phyloP scores from a whole-genome alignment of 768 basidiomycete species.

The Myochromella boudieri region DNA sequence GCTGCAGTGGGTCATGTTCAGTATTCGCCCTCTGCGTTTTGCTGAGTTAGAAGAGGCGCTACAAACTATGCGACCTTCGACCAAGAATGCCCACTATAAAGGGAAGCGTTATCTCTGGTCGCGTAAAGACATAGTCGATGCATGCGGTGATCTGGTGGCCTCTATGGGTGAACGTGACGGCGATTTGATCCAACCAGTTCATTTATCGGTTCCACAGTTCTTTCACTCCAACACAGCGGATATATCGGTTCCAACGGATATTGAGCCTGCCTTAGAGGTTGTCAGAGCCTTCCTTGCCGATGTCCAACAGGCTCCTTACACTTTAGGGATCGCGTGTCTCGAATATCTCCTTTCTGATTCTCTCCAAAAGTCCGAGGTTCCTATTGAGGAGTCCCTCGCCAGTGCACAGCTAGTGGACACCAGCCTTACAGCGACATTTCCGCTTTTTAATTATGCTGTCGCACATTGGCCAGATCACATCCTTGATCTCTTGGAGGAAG shows the following conservation, averaged over 20 bases:
- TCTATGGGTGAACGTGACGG: neutral
- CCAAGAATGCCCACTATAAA: neutral
- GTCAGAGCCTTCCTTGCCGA: slow-evolving; percentile 1
- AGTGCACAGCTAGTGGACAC: too few species aligned
- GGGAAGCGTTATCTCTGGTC: slow-evolving; percentile 5
- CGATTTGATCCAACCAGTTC: slow-evolving; percentile 1
- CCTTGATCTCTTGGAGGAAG: too few species aligned
- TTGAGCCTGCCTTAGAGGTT: neutral
- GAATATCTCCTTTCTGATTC: neutral
- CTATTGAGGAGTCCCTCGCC: too few species aligned
- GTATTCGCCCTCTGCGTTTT: slow-evolving; percentile 5
- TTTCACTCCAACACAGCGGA: neutral
- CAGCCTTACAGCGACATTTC: too few species aligned
- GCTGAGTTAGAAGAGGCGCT: slow-evolving; percentile 4
- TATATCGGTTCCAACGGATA: neutral
- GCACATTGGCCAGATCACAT: too few species aligned
- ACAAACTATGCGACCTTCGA: neutral
- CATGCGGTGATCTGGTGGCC: slow-evolving; percentile 5
- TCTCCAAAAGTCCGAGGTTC: too few species aligned
- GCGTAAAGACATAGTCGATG: slow-evolving; percentile 6
- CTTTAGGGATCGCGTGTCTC: neutral
- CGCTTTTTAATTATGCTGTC: too few species aligned
- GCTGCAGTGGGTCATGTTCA: slow-evolving; percentile 6
- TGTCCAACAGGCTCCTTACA: neutral
- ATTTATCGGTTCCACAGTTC: slow-evolving; percentile 6